Evolutionary conservation across 2,329 filamentous ascomycete genomes (phyloP).

Genomic region (Xylariaceae sp.): DNA sequence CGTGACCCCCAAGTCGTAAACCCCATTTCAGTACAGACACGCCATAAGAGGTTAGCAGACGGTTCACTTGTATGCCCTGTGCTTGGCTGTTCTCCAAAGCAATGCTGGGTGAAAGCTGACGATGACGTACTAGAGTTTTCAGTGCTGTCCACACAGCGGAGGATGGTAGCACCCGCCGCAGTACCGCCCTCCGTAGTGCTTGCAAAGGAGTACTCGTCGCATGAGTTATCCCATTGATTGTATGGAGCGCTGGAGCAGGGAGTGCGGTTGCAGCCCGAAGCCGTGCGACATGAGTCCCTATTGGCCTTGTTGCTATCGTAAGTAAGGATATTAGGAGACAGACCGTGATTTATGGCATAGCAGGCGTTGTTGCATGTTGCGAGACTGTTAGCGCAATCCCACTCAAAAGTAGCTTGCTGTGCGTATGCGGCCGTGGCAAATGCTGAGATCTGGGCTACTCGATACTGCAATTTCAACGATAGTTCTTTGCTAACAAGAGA

Average conservation of each 20-base stretch:
- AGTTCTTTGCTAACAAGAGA: too few relatives aligned
- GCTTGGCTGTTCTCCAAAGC: too few relatives aligned
- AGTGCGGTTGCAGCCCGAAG: constrained; percentile 3
- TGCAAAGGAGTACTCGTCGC: constrained; percentile 4
- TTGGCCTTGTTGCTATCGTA: constrained; percentile 3
- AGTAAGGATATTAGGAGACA: constrained; percentile 1
- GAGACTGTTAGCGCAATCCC: constrained; percentile 4
- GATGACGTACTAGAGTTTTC: too few relatives aligned
- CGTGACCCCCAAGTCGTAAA: too few relatives aligned
- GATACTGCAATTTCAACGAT: too few relatives aligned
- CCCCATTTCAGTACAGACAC: too few relatives aligned
- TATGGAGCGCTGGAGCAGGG: constrained; percentile 1
- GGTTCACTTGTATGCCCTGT: too few relatives aligned
- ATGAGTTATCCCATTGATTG: constrained; percentile 1
- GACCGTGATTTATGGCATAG: not conserved
- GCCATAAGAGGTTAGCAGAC: too few relatives aligned
- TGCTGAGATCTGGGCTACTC: too few relatives aligned
- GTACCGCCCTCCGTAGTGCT: not conserved
- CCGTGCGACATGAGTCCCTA: constrained; percentile 3
- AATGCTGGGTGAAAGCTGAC: too few relatives aligned
- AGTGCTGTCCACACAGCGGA: constrained; percentile 5
- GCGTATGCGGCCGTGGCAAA: too few relatives aligned
- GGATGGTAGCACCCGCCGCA: not conserved
- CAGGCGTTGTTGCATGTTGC: constrained; percentile 6
- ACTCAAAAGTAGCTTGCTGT: constrained; percentile 2